A percentile compares a stretch with the other conserved stretches of the same genome.
Conservation (phyloP, 2,329 filamentous ascomycete species). For the Fusarium keratoplasticum region DNA sequence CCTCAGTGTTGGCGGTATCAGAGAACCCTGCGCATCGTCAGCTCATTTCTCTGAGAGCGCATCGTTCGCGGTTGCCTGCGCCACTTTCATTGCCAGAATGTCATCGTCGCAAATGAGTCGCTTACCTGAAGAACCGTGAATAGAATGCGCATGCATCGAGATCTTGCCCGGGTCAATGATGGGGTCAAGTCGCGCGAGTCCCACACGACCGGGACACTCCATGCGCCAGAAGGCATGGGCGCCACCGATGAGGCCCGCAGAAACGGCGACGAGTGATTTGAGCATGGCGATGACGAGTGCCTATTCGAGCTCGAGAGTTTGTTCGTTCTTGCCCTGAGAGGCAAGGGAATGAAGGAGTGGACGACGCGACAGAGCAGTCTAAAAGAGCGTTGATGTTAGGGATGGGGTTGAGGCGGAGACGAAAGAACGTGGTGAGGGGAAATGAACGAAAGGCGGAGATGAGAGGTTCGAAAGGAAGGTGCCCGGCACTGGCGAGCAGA, state of each 20-base stretch:
- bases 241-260: conserved; percentile 50
- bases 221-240: conserved; percentile 87
- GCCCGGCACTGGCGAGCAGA: not conserved
- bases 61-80: not conserved
- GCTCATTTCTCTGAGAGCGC: not conserved
- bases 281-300: conserved; percentile 46
- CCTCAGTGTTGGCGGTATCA: conserved; percentile 64
- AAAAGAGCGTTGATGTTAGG: conserved; percentile 29
- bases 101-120: conserved; percentile 31
- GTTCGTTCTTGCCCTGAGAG: conserved; percentile 14
- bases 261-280: conserved; percentile 48
- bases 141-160: conserved; percentile 76
- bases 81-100: not conserved
- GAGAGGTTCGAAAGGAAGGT: conserved; percentile 10
- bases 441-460: not conserved
- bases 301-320: conserved; percentile 43
- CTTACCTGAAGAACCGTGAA: conserved; percentile 83
- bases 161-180: conserved; percentile 72
- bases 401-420: conserved; percentile 8
- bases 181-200: conserved; percentile 80
- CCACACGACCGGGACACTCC: conserved; percentile 79
- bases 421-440: not conserved
- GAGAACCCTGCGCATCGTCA: conserved; percentile 68
- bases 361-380: conserved; percentile 53
- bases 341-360: conserved; percentile 45